Percentiles rank a stretch among this genome's conserved stretches.
phyloP scores from a whole-genome alignment of 306 rosid species.

The Adenanthera pavonina region DNA sequence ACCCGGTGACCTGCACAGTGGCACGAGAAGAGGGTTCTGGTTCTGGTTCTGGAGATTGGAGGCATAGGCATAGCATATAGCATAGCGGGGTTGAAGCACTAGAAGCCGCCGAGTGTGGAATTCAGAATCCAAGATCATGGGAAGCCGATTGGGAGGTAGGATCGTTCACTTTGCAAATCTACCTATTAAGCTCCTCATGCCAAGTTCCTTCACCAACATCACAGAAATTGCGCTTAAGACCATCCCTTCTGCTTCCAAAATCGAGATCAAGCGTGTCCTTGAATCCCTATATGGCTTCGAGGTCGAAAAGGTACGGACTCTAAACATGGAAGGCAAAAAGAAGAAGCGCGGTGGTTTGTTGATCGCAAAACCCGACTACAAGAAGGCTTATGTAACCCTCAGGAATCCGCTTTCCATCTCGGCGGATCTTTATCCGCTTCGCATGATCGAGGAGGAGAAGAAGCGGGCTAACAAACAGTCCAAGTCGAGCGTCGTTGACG shows the following conservation, averaged over 20 bases:
- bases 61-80: neutral
- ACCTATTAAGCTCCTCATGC: slow-evolving; percentile 76
- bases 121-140: slow-evolving; percentile 44
- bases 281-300: slow-evolving; percentile 74
- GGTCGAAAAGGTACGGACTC: slow-evolving; percentile 77
- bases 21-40: neutral
- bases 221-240: slow-evolving; percentile 80
- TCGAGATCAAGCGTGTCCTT: slow-evolving; percentile 74
- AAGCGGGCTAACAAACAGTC: slow-evolving; percentile 52
- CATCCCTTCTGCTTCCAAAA: slow-evolving; percentile 80
- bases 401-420: slow-evolving; percentile 61
- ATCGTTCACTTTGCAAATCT: slow-evolving; percentile 66
- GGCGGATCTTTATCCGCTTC: slow-evolving; percentile 53
- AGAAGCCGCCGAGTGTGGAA: neutral
- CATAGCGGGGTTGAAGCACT: neutral
- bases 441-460: slow-evolving; percentile 52
- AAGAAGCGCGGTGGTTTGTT: slow-evolving; percentile 65
- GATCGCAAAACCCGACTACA: slow-evolving; percentile 77
- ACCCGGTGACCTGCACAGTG: neutral
- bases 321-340: slow-evolving; percentile 86
- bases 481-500: slow-evolving; percentile 57
- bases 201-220: slow-evolving; percentile 53
- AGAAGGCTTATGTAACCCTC: slow-evolving; percentile 88
- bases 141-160: slow-evolving; percentile 65
- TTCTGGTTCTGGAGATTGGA: neutral